Evolutionary conservation across 2,329 filamentous ascomycete species (phyloP).

Genomic region (Trichoderma sp.): DNA sequence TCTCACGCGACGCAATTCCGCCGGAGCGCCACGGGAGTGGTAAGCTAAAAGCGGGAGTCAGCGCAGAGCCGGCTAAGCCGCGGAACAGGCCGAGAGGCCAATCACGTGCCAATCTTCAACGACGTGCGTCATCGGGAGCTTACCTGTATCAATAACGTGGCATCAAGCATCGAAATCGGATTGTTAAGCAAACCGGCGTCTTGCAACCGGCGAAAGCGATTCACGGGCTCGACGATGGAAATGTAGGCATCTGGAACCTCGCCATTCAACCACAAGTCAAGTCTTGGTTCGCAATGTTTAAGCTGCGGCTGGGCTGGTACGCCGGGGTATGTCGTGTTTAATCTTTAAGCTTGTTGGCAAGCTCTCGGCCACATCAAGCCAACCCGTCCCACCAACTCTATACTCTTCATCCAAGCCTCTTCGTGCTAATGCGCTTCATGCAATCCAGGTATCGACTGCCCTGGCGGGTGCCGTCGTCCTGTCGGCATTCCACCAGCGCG

Average conservation of each 20-base stretch:
- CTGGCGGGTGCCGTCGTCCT: conserved; percentile 82
- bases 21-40: neutral
- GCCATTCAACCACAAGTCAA: neutral
- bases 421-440: neutral
- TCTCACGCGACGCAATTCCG: neutral
- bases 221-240: conserved; percentile 4
- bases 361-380: neutral
- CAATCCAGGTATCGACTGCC: conserved; percentile 70
- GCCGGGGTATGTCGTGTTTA: conserved; percentile 53
- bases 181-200: neutral
- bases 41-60: neutral
- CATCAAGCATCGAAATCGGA: conserved; percentile 18
- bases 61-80: conserved; percentile 7
- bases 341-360: neutral
- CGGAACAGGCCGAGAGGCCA: neutral
- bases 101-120: conserved; percentile 19
- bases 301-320: conserved; percentile 62
- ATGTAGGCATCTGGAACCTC: conserved; percentile 14
- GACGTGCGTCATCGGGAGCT: conserved; percentile 17
- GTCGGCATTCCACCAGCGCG: conserved; percentile 89
- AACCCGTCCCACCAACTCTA: neutral
- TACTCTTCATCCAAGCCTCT: neutral
- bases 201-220: neutral
- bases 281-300: conserved; percentile 36
- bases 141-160: conserved; percentile 23